phyloP scores from a whole-genome alignment of 768 basidiomycete genomes.

The Suillus paluster region DNA sequence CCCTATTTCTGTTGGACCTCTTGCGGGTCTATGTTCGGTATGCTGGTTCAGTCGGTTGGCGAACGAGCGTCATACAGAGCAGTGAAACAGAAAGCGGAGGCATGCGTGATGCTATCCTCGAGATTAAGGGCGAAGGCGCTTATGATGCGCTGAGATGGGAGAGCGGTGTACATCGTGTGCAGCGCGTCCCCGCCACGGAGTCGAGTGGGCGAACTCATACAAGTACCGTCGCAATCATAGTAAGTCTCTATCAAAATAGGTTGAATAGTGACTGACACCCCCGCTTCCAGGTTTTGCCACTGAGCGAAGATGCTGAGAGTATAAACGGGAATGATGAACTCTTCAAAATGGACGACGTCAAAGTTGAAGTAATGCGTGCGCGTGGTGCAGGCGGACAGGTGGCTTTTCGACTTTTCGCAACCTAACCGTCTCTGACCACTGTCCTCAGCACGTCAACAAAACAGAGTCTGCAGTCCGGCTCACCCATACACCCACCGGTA shows the following conservation, averaged over 20 bases:
- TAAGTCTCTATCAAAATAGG: constrained; percentile 40
- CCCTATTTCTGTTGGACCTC: constrained; percentile 79
- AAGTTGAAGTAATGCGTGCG: constrained; percentile 92
- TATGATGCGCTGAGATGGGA: constrained; percentile 53
- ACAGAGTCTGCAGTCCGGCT: constrained; percentile 97
- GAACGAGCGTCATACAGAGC: constrained; percentile 58
- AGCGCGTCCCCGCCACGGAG: constrained; percentile 92
- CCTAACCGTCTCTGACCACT: constrained; percentile 1
- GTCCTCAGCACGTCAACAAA: constrained; percentile 89
- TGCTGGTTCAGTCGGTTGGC: constrained; percentile 62
- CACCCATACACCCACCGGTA: constrained; percentile 90
- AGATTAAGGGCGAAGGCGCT: constrained; percentile 75
- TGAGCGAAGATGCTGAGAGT: constrained; percentile 67
- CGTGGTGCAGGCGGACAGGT: constrained; percentile 98
- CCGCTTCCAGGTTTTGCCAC: constrained; percentile 76
- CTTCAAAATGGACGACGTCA: constrained; percentile 85
- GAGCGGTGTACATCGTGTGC: constrained; percentile 89
- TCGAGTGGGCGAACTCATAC: constrained; percentile 88
- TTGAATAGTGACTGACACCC: background rate
- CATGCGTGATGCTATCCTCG: constrained; percentile 76
- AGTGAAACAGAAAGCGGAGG: constrained; percentile 67
- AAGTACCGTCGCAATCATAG: constrained; percentile 86
- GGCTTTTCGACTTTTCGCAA: constrained; percentile 13
- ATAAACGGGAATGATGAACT: constrained; percentile 57
- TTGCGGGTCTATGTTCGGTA: constrained; percentile 81